phyloP scores from a whole-genome alignment of 2,329 filamentous ascomycete genomes.

The Tolypocladium paradoxum region DNA sequence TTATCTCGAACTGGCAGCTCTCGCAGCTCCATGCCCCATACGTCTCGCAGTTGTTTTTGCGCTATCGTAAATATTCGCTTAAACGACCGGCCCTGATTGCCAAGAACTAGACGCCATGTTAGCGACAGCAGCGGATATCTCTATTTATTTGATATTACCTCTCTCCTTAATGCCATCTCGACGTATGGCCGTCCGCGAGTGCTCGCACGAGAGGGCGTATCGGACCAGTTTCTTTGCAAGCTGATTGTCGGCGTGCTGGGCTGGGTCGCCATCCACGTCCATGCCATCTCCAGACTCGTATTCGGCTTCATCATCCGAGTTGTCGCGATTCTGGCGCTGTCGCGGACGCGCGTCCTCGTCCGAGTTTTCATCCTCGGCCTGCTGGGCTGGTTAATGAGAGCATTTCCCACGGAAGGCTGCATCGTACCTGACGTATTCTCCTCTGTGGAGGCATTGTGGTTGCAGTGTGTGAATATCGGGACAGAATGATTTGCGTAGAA shows the following conservation, averaged over 20 bases:
- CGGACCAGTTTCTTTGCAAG: slow-evolving; percentile 58
- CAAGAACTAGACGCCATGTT: slow-evolving; percentile 49
- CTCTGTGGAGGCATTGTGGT: slow-evolving; percentile 22
- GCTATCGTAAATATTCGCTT: slow-evolving; percentile 66
- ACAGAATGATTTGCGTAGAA: too few species aligned
- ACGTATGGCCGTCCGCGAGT: slow-evolving; percentile 46
- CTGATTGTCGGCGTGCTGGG: slow-evolving; percentile 34
- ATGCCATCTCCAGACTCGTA: slow-evolving; percentile 28
- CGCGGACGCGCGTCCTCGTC: slow-evolving; percentile 21
- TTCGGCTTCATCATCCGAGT: slow-evolving; percentile 19
- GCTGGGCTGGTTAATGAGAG: neutral
- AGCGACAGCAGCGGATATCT: neutral
- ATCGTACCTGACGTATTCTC: slow-evolving; percentile 19
- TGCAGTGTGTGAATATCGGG: neutral
- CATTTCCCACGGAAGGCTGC: too few species aligned
- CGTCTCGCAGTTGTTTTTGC: slow-evolving; percentile 56
- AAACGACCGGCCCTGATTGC: slow-evolving; percentile 59
- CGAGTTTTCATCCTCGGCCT: slow-evolving; percentile 19
- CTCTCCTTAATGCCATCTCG: slow-evolving; percentile 54
- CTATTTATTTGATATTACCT: slow-evolving; percentile 26
- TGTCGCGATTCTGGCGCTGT: slow-evolving; percentile 18
- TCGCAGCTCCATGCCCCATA: slow-evolving; percentile 88
- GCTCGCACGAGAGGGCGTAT: slow-evolving; percentile 57
- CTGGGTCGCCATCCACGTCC: slow-evolving; percentile 17
- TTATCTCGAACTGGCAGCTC: slow-evolving; percentile 78